Base-by-base conservation (phyloP, 169 alveolate species). In the Cryptosporidium viatorum region DNA sequence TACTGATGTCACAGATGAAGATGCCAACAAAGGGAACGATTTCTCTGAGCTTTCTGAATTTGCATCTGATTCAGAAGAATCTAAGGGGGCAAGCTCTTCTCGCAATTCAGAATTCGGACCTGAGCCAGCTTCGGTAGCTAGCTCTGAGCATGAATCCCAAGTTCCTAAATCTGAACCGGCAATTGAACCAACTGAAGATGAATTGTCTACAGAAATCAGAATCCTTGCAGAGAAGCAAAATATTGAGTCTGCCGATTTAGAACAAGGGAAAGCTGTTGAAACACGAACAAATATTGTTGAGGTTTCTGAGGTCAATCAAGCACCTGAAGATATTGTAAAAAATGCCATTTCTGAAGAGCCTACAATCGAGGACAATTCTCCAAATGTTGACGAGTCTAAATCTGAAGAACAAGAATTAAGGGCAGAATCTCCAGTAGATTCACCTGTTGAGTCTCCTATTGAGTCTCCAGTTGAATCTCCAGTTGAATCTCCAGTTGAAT, bases 21-120 rank as follows among this genome's bases (percentile, higher is more conserved):
- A 71, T 4, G 21, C 21, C 16, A 43, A 39, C 29, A 55, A 8
- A 3, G 45, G 8, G 16, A 43, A 23, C n/a, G 69, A 71, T 0
- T 43, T 10, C 39, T 71, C 85, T 10, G 69, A 71, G 23, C 69
- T 71, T 21, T 71, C 85, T 6, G 85, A 71, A 16, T 71, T 71
- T 10, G 31, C 85, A 10, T 71, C 85, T 29, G 85, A 71, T 71
- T 71, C 85, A 16, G 85, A 71, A 51, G 85, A 48, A 7, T 71
- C 85, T 29, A 69, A 45, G 62, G 58, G 33, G 18, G 62, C 65
- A 35, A 69, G 84, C 18, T 43, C 84, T 41, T 69, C 84, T 21
- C 33, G 14, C 3, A 69, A 45, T 12, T 69, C 62, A 18, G 37
- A 10, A 2, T 69, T 39, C 2, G 50, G 14, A 37, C 29, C 21